These are phyloP conservation scores for Fraxinus baroniana DNA, from an alignment of 305 asterid species.

Conservation along the genomic window DNA sequence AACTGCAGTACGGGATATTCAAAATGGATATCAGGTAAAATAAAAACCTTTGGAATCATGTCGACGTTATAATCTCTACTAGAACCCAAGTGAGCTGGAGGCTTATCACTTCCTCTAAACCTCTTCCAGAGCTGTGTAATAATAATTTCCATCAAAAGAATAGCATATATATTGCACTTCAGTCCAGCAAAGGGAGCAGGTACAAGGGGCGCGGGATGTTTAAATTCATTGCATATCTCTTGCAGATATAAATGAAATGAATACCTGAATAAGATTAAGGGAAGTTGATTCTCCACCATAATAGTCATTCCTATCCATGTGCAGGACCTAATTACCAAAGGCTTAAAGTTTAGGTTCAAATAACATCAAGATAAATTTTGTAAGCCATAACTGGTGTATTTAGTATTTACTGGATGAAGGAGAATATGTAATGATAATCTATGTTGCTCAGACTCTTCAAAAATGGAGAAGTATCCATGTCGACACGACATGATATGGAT, in stretches of 20 bases:
- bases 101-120: constrained; percentile 84
- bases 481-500: too few relatives aligned
- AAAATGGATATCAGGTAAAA: constrained; percentile 12
- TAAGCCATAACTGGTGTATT: not conserved
- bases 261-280: constrained; percentile 60
- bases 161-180: constrained; percentile 9
- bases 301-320: constrained; percentile 97
- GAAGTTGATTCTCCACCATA: constrained; percentile 89
- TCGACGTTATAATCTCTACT: constrained; percentile 92
- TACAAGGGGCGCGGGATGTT: not conserved
- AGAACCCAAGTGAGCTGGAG: constrained; percentile 85
- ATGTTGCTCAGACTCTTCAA: not conserved
- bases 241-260: constrained; percentile 6
- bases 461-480: too few relatives aligned
- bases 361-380: too few relatives aligned
- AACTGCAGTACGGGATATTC: constrained; percentile 13
- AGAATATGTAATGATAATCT: not conserved
- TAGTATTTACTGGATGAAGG: not conserved
- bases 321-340: constrained; percentile 69
- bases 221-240: not conserved
- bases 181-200: not conserved
- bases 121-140: constrained; percentile 79
- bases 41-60: constrained; percentile 89
- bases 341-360: not conserved
- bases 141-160: constrained; percentile 3